Conservation (phyloP, 805 yeast species). For the Wickerhamiella dianesei region DNA sequence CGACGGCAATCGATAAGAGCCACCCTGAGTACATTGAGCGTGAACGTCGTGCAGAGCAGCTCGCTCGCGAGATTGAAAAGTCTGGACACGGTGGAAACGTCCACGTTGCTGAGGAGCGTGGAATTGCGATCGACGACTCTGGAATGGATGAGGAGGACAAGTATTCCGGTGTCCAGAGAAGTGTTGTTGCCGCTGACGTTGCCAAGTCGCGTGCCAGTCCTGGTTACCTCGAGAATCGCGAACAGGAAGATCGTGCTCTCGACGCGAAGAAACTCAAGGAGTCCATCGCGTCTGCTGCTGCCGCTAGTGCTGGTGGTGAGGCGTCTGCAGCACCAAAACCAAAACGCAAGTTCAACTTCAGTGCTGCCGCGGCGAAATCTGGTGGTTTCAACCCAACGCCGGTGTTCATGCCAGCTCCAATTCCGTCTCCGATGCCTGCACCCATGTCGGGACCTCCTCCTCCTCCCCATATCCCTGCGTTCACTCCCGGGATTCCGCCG, state of each 20-base stretch:
- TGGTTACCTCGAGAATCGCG: slow-evolving; percentile 20
- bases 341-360: slow-evolving; percentile 42
- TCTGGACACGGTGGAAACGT: slow-evolving; percentile 50
- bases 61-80: slow-evolving; percentile 74
- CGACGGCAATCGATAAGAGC: slow-evolving; percentile 56
- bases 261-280: slow-evolving; percentile 1
- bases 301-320: neutral
- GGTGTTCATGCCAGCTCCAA: slow-evolving; percentile 4
- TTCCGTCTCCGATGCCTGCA: slow-evolving; percentile 30
- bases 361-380: slow-evolving; percentile 51
- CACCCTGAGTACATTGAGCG: slow-evolving; percentile 63
- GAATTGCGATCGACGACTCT: slow-evolving; percentile 57
- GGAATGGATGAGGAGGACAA: slow-evolving; percentile 93
- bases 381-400: slow-evolving; percentile 39
- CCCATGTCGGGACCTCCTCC: slow-evolving; percentile 2
- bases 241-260: slow-evolving; percentile 14
- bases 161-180: slow-evolving; percentile 79
- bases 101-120: slow-evolving; percentile 89
- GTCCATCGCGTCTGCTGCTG: neutral
- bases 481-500: slow-evolving; percentile 12
- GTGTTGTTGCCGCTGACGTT: neutral
- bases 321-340: slow-evolving; percentile 10
- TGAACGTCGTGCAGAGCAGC: slow-evolving; percentile 52
- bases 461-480: slow-evolving; percentile 6
- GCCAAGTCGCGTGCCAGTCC: slow-evolving; percentile 19